Base-by-base conservation (phyloP, 1,284 basidiomycete genomes). In the Trichosporon coremiiforme region DNA sequence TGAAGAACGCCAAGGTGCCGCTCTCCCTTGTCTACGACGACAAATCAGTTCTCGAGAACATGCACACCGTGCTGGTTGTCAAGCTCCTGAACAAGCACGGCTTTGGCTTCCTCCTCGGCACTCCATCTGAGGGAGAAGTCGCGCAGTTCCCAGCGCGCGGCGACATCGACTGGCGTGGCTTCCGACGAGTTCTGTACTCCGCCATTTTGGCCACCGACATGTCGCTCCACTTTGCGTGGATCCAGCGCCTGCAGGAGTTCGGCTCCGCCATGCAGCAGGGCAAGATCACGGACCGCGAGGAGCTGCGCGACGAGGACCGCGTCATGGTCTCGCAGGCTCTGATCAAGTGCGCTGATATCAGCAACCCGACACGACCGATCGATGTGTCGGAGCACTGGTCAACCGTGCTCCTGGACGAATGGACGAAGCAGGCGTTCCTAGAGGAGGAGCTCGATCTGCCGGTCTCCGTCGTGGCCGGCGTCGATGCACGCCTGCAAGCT, bases 331-430 rank as follows among this genome's bases (percentile, higher is more conserved):
- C 92, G 78, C 93, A 97, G 77, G 91, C 91, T 4, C 85, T 98
- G 66, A 90, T 98, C 83, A 98, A 98, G 83, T 96, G 94, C 78
- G 94, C 94, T 10, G 95, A 98, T 84, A 98, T 98, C 78, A 95
- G 92, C 80, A 98, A 98, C 82, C 94, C 95, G 12, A 90, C 91
- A 73, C 93, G 95, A n/a, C 95, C 95, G 0, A 92, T 94, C 73
- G 86, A 88, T 25, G 91, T 96, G 10, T 94, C 93, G 2, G 88
- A 92, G 77, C 90, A 94, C 75, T 98, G 95, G 95, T 94, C 94
- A 4, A 86, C 89, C 8, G 93, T 92, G 1, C 84, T 98, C 35
- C 88, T 91, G 79, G 87, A 90, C 67, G 95, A 98, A 83, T 98
- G 95, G 95, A 87, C 88, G 10, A 90, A 89, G 20, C 95, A 98